phyloP scores from a whole-genome alignment of 257 asterid genomes.

The Solanum bulbocastanum region DNA sequence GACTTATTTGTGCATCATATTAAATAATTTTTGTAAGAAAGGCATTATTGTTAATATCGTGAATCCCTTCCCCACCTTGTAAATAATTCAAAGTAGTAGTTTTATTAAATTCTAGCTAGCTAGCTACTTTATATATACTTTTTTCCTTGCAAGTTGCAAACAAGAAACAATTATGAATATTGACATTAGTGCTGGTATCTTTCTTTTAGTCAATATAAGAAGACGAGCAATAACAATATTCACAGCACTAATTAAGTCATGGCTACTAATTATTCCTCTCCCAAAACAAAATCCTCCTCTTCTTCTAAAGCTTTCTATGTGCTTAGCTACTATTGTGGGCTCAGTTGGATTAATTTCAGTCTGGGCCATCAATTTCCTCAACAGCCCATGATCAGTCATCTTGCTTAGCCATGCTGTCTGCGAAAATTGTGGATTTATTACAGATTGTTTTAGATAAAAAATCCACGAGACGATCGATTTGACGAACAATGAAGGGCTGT shows the following conservation, averaged over 20 bases:
- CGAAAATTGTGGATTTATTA: background rate
- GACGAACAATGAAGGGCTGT: constrained; percentile 1
- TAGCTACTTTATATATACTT: background rate
- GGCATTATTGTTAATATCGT: background rate
- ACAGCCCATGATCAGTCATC: constrained; percentile 4
- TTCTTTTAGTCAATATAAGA: background rate
- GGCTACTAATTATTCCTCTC: background rate
- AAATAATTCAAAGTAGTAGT: background rate
- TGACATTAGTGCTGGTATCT: background rate
- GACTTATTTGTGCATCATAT: background rate
- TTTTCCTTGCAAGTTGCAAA: background rate
- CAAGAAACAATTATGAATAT: background rate
- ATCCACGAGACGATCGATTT: constrained; percentile 1
- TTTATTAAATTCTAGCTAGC: background rate
- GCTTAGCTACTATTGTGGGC: background rate
- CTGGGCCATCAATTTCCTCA: background rate
- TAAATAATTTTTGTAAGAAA: background rate
- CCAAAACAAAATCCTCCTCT: background rate
- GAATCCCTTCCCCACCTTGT: background rate
- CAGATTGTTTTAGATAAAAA: background rate
- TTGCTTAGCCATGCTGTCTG: constrained; percentile 6
- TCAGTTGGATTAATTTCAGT: background rate
- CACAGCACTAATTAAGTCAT: background rate
- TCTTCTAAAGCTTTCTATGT: background rate
- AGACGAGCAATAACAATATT: background rate